Conservation (phyloP, 352 stramenopile genomes). For the Pythium utonaiense region DNA sequence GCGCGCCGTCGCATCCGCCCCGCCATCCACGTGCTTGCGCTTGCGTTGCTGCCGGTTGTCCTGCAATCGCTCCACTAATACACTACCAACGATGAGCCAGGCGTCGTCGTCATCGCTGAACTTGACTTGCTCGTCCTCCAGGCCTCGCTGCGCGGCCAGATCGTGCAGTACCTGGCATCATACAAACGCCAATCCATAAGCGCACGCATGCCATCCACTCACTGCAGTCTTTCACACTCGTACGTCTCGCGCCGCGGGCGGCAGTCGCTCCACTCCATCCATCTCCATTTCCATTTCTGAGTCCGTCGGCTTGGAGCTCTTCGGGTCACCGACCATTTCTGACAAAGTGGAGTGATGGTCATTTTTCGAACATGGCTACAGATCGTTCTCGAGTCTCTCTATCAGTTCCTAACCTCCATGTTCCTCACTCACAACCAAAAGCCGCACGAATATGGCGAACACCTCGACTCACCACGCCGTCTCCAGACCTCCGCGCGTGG, state of each 20-base stretch:
- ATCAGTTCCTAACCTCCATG: neutral
- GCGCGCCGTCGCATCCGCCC: neutral
- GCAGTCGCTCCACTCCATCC: neutral
- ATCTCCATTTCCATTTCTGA: neutral
- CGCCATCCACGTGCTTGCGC: neutral
- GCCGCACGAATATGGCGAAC: neutral
- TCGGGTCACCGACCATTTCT: neutral
- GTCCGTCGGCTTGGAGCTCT: neutral
- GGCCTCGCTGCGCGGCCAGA: neutral
- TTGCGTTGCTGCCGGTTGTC: neutral
- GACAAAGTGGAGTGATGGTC: constrained; percentile 1
- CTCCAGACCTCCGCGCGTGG: neutral
- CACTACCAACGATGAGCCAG: neutral
- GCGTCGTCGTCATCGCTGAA: neutral
- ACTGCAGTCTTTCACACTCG: neutral
- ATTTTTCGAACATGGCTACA: neutral
- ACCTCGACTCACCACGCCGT: neutral
- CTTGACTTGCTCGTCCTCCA: neutral
- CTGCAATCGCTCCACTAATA: neutral
- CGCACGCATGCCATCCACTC: neutral
- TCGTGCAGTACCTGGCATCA: neutral
- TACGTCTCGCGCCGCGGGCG: neutral
- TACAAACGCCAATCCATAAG: neutral
- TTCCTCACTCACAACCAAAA: neutral
- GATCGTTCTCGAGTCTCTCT: neutral